Evolutionary conservation across 2,329 filamentous ascomycete species (phyloP), one percentile per base, ranked within the genome.

Genomic region (Massarina eburnea): DNA sequence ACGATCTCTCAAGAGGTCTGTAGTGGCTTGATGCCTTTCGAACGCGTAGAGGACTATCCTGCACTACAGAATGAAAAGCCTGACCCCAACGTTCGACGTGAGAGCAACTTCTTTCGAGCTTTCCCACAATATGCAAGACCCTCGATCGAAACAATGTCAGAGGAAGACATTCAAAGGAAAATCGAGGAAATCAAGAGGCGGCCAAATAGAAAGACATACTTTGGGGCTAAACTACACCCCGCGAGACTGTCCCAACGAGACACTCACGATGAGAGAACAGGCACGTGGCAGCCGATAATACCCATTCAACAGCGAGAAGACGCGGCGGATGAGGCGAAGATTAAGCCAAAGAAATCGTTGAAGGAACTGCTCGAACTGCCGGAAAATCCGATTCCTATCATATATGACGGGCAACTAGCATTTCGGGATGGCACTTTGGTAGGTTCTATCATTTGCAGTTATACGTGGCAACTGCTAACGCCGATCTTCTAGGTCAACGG

Each of bases 171-270:
- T 17, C 39, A 47, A 15, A 22, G 24, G 14, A 64, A 60, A 38
- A 58, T 62, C 24, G 46, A 41, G 24, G 53, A 62, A 32, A 66
- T 65, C 43, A 54, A 51, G 47, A 41, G 47, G 12, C 61, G 72
- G 1, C 68, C 68, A 3, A 64, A 61, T 1, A 60, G 69, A 26
- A 75, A 74, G 47, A 51, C 61, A 12, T 49, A 48, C 8, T 61
- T 61, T 20, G 54, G 57, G 9, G 49, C 52, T 22, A 29, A 46
- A 8, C 39, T 62, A 15, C 53, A 47, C 30, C 54, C 57, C 24
- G 52, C 52, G 36, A 48, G 52, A 20, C 46, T 32, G 20, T 40
- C 50, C 17, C 44, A 50, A 22, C 29, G 29, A 17, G 58, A 59
- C 29, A 39, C 54, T 3, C 57, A 59, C 19, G 46, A 61, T 24